A percentile compares a stretch with the other conserved stretches of the same genome.
phyloP scores from a whole-genome alignment of 2,329 filamentous ascomycete species.

The Hypoxylon sp. region DNA sequence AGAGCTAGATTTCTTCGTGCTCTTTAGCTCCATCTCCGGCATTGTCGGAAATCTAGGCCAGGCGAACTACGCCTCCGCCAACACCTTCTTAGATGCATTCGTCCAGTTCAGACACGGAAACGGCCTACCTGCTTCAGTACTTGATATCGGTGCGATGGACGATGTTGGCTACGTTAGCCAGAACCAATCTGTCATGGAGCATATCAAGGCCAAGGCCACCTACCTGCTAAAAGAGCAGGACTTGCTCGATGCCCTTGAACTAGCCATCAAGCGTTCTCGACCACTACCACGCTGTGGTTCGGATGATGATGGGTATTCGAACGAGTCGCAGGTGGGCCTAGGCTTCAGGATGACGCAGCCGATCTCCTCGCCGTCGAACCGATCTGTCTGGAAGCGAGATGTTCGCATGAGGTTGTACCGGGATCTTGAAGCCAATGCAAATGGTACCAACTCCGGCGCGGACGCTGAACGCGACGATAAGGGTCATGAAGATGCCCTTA shows the following conservation, averaged over 20 bases:
- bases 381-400: not conserved
- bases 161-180: slow-evolving; percentile 52
- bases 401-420: not conserved
- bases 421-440: not conserved
- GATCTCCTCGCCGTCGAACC: not conserved
- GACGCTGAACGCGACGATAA: not conserved
- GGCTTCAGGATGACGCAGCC: not conserved
- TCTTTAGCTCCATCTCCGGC: slow-evolving; percentile 46
- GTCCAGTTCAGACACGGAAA: slow-evolving; percentile 44
- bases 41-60: slow-evolving; percentile 47
- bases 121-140: slow-evolving; percentile 48
- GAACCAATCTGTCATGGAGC: slow-evolving; percentile 5
- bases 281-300: not conserved
- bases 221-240: not conserved
- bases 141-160: slow-evolving; percentile 53
- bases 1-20: slow-evolving; percentile 53
- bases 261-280: not conserved
- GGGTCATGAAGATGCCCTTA: not conserved
- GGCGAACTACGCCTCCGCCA: slow-evolving; percentile 53
- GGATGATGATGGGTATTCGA: not conserved
- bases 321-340: not conserved
- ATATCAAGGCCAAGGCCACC: not conserved
- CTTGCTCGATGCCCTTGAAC: not conserved
- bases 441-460: not conserved
- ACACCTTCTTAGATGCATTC: slow-evolving; percentile 52